Evolutionary conservation across 2,329 filamentous ascomycete species (phyloP).

Genomic region (Fusarium annulatum): DNA sequence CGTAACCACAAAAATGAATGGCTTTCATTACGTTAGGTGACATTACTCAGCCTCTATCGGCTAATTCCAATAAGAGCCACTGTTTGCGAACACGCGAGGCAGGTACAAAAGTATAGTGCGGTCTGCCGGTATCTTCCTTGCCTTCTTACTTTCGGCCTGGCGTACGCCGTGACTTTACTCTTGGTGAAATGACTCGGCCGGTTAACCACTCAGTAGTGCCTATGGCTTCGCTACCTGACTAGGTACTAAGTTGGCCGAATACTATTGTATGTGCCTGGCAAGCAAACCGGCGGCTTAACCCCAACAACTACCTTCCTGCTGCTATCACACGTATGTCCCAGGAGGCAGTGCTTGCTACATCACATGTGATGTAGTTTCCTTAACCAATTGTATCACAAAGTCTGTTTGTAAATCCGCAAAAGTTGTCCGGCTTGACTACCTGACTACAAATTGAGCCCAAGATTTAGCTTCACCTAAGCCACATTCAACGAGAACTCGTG

Average conservation of each 20-base stretch:
- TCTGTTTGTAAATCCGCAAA: neutral
- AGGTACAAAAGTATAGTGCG: neutral
- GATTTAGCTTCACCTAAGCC: slow-evolving; percentile 5
- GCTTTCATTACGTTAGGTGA: neutral
- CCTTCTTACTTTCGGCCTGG: neutral
- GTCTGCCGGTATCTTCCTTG: neutral
- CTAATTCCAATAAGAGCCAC: neutral
- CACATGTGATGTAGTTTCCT: neutral
- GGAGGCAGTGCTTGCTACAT: slow-evolving; percentile 8
- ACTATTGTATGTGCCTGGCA: neutral
- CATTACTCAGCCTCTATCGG: slow-evolving; percentile 7
- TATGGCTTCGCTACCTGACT: neutral
- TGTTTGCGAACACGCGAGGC: neutral
- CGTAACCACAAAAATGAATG: neutral
- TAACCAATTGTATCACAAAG: neutral
- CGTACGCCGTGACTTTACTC: neutral
- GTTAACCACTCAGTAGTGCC: neutral
- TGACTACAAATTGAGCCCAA: neutral
- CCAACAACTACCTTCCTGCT: neutral
- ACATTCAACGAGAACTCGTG: neutral
- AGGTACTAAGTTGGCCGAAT: neutral
- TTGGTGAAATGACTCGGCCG: neutral
- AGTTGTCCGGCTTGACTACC: neutral
- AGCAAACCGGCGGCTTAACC: neutral
- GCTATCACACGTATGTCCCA: neutral